A percentile compares a stretch with the other conserved stretches of the same genome.
phyloP scores from a whole-genome alignment of 441 rosid species.

The Brassica balearica region DNA sequence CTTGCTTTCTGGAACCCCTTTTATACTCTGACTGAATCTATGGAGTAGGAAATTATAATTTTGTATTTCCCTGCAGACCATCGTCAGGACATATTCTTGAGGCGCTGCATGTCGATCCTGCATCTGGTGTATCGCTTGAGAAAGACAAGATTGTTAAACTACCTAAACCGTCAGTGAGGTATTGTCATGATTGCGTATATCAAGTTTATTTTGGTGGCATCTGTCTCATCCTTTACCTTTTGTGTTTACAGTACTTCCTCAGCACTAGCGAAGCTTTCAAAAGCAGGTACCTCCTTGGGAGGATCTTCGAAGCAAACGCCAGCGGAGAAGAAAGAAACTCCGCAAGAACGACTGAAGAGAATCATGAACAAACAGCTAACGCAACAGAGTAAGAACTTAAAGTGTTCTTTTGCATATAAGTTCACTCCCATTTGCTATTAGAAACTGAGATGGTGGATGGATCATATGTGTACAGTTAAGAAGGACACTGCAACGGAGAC shows the following conservation, averaged over 20 bases:
- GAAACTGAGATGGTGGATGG: conserved; percentile 28
- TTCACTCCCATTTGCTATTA: not conserved
- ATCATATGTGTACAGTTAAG: conserved; percentile 62
- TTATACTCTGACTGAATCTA: conserved; percentile 36
- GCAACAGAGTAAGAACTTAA: conserved; percentile 73
- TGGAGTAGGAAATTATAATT: conserved; percentile 41
- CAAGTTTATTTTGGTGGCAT: not conserved
- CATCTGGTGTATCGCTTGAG: conserved; percentile 85
- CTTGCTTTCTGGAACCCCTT: conserved; percentile 64
- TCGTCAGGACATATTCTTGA: conserved; percentile 84
- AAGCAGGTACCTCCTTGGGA: conserved; percentile 55
- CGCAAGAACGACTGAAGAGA: conserved; percentile 96
- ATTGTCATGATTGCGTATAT: conserved; percentile 19
- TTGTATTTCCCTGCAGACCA: conserved; percentile 76
- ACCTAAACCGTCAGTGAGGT: conserved; percentile 74
- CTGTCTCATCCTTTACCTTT: conserved; percentile 4
- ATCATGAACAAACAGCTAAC: conserved; percentile 94
- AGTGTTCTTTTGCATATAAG: not conserved
- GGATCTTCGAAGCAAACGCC: conserved; percentile 65
- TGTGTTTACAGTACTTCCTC: conserved; percentile 60
- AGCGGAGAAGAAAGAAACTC: conserved; percentile 91
- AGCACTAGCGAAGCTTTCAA: conserved; percentile 81
- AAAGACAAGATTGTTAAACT: conserved; percentile 65
- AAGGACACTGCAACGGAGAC: conserved; percentile 93
- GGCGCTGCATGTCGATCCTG: conserved; percentile 98